These are phyloP conservation scores for Exophiala phaeomuriformis DNA, from an alignment of 2,329 filamentous ascomycete genomes.

Conservation along the genomic window DNA sequence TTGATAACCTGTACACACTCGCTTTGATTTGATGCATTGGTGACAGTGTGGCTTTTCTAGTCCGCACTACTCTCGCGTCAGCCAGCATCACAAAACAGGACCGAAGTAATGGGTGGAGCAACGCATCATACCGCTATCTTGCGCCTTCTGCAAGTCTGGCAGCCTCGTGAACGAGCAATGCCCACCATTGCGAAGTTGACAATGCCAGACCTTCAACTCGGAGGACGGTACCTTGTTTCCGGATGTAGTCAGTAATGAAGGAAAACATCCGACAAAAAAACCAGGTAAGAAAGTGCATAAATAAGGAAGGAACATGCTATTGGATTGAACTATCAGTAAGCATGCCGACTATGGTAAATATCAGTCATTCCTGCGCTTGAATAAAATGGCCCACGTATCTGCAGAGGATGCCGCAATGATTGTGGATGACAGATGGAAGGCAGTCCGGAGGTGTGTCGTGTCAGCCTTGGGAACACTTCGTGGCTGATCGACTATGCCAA, in stretches of 20 bases:
- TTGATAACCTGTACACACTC: slow-evolving; percentile 30
- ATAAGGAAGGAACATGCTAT: too few species aligned
- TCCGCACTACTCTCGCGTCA: slow-evolving; percentile 27
- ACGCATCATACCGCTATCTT: slow-evolving; percentile 25
- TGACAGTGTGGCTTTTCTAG: slow-evolving; percentile 29
- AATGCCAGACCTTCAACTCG: not conserved
- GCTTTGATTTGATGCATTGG: slow-evolving; percentile 30
- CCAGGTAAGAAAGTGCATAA: too few species aligned
- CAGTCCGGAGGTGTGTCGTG: not conserved
- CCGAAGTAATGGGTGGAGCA: too few species aligned
- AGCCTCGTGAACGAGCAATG: slow-evolving; percentile 28
- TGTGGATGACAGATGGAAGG: not conserved
- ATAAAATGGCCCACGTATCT: too few species aligned
- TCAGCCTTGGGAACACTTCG: not conserved
- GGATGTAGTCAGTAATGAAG: too few species aligned
- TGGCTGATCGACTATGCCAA: slow-evolving; percentile 9
- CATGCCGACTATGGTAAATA: too few species aligned
- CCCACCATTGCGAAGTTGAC: slow-evolving; percentile 25
- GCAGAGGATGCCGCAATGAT: not conserved
- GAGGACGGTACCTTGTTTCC: not conserved
- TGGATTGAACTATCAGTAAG: too few species aligned
- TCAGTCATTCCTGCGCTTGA: too few species aligned
- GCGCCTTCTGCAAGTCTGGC: slow-evolving; percentile 28
- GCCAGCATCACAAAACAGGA: not conserved
- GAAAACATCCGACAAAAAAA: too few species aligned